Conservation (phyloP, 768 basidiomycete species). For the Kwoniella pini region DNA sequence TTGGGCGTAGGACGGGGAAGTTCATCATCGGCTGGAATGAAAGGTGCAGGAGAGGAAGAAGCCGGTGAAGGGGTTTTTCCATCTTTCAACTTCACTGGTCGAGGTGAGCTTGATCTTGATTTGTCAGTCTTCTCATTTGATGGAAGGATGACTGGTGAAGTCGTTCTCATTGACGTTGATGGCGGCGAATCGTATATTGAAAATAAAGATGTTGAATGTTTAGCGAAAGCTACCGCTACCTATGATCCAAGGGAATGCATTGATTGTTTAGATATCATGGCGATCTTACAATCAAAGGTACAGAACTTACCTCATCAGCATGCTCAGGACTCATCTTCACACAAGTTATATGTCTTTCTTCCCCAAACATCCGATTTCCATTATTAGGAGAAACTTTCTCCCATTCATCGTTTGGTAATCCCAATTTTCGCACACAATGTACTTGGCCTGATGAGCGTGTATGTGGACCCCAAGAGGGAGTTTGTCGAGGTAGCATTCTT, state of each 20-base stretch:
- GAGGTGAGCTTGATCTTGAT: not conserved
- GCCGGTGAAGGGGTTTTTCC: too few species aligned
- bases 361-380: conserved; percentile 14
- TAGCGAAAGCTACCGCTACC: conserved; percentile 43
- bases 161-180: conserved; percentile 5
- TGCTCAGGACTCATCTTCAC: conserved; percentile 52
- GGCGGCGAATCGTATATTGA: conserved; percentile 48
- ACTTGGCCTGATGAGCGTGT: conserved; percentile 62
- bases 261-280: too few species aligned
- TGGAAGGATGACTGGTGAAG: conserved; percentile 12
- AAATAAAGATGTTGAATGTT: conserved; percentile 49
- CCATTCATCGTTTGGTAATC: conserved; percentile 57
- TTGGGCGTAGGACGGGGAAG: not conserved
- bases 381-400: conserved; percentile 22
- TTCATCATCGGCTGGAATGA: not conserved
- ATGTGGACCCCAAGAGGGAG: conserved; percentile 70
- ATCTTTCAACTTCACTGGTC: not conserved
- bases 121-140: not conserved
- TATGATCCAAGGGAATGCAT: too few species aligned
- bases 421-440: conserved; percentile 80
- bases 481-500: conserved; percentile 67
- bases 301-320: conserved; percentile 51
- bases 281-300: too few species aligned
- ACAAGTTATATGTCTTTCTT: conserved; percentile 50
- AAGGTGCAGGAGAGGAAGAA: not conserved